Conservation (phyloP, 75 land plant species). For the Isoetes taiwanensis region DNA sequence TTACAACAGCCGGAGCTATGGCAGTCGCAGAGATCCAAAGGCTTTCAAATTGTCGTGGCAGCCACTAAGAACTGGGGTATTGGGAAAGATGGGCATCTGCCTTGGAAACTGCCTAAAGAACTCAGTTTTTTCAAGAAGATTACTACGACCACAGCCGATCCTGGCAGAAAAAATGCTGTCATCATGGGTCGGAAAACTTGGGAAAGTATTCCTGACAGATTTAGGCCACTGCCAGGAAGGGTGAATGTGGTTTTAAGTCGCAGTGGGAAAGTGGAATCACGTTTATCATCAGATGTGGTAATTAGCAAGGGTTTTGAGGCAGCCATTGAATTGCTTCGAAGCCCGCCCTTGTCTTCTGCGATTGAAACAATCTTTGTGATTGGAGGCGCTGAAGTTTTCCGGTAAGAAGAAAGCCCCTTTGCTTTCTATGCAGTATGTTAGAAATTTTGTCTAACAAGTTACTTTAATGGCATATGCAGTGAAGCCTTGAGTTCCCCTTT, state of each 20-base stretch:
- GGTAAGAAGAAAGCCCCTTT: constrained; percentile 20
- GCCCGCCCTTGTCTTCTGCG: constrained; percentile 43
- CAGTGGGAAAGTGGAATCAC: constrained; percentile 36
- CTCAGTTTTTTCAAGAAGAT: constrained; percentile 69
- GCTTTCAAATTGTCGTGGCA: constrained; percentile 68
- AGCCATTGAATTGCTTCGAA: constrained; percentile 60
- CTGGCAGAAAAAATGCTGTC: constrained; percentile 73
- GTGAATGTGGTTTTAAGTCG: constrained; percentile 85
- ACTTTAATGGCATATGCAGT: constrained; percentile 26
- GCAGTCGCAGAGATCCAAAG: constrained; percentile 22
- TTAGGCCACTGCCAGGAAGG: constrained; percentile 74
- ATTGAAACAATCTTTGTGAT: constrained; percentile 82
- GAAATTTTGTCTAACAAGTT: background rate
- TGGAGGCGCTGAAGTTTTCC: constrained; percentile 79
- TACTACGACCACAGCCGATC: constrained; percentile 38
- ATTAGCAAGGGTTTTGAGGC: constrained; percentile 51
- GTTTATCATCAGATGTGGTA: constrained; percentile 39
- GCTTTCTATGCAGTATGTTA: background rate
- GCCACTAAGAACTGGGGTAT: constrained; percentile 70
- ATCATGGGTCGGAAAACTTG: constrained; percentile 91
- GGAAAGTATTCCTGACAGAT: constrained; percentile 67
- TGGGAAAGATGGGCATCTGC: constrained; percentile 74
- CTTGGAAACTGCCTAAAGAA: constrained; percentile 83
- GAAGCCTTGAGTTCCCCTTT: constrained; percentile 58
- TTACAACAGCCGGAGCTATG: too few species aligned